Conservation (phyloP, 345 rosid species). For the Eutrema yunnanense region DNA sequence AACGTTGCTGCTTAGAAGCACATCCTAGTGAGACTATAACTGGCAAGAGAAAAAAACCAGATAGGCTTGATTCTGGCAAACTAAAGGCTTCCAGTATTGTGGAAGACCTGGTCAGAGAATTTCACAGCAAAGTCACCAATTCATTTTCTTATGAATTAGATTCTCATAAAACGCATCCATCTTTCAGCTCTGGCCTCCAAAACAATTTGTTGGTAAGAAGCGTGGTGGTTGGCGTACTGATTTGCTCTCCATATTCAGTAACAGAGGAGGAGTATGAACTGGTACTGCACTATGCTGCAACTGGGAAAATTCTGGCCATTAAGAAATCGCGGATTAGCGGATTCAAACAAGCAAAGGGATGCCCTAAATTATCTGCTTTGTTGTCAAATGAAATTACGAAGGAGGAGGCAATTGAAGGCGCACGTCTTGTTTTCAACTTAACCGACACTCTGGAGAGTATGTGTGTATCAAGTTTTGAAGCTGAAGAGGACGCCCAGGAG, state of each 20-base stretch:
- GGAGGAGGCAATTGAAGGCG: constrained; percentile 53
- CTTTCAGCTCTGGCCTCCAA: constrained; percentile 20
- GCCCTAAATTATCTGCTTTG: constrained; percentile 10
- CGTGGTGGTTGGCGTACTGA: constrained; percentile 54
- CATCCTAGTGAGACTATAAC: constrained; percentile 19
- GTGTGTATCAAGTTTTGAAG: constrained; percentile 44
- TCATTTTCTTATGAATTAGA: constrained; percentile 12
- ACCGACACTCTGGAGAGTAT: constrained; percentile 51
- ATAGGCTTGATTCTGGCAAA: neutral
- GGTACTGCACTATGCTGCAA: constrained; percentile 61
- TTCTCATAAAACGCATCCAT: constrained; percentile 16
- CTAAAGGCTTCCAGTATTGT: constrained; percentile 27
- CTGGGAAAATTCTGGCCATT: constrained; percentile 37
- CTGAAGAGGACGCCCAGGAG: constrained; percentile 37
- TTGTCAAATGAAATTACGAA: constrained; percentile 24
- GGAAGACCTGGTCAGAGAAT: constrained; percentile 45
- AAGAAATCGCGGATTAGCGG: constrained; percentile 16
- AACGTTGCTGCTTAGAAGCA: constrained; percentile 26
- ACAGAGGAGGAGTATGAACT: constrained; percentile 49
- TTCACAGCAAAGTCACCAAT: constrained; percentile 30
- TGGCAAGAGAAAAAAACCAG: constrained; percentile 32
- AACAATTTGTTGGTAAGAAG: constrained; percentile 41
- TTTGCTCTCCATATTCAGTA: constrained; percentile 35
- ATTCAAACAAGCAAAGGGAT: constrained; percentile 23
- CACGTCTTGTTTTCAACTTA: constrained; percentile 50